phyloP scores from a whole-genome alignment of 306 rosid genomes.

The Lathyrus tuberosus region DNA sequence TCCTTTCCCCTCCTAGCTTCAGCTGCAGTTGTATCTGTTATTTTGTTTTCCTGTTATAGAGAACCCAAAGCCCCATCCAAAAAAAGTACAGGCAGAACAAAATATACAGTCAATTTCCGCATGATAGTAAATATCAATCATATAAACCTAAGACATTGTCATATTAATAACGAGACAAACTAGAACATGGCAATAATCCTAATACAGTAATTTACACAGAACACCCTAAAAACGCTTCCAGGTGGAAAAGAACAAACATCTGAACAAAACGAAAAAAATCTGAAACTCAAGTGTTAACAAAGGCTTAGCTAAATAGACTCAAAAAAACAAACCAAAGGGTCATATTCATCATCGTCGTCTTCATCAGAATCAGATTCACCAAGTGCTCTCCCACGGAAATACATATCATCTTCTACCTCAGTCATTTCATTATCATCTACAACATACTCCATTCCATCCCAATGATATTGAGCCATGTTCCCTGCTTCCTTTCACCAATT shows the following conservation, averaged over 20 bases:
- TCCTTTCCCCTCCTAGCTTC: conserved; percentile 60
- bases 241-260: conserved; percentile 13
- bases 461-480: conserved; percentile 48
- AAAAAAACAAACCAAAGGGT: conserved; percentile 48
- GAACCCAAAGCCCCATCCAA: conserved; percentile 31
- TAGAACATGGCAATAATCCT: neutral
- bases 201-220: neutral
- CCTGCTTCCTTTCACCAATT: neutral
- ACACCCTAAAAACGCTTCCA: conserved; percentile 14
- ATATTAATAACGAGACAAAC: too few species aligned
- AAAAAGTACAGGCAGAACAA: neutral
- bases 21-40: conserved; percentile 56
- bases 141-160: neutral
- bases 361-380: conserved; percentile 53
- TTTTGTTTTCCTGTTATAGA: conserved; percentile 45
- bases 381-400: conserved; percentile 47
- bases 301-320: too few species aligned
- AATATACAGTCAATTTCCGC: neutral
- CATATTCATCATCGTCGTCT: conserved; percentile 45
- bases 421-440: conserved; percentile 53
- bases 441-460: conserved; percentile 47
- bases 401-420: conserved; percentile 51
- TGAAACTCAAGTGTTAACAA: conserved; percentile 15
- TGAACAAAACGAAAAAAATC: neutral
- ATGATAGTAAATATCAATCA: conserved; percentile 18